phyloP scores from a whole-genome alignment of 192 early-diverging fungal species.

The Entomortierella parvispora region DNA sequence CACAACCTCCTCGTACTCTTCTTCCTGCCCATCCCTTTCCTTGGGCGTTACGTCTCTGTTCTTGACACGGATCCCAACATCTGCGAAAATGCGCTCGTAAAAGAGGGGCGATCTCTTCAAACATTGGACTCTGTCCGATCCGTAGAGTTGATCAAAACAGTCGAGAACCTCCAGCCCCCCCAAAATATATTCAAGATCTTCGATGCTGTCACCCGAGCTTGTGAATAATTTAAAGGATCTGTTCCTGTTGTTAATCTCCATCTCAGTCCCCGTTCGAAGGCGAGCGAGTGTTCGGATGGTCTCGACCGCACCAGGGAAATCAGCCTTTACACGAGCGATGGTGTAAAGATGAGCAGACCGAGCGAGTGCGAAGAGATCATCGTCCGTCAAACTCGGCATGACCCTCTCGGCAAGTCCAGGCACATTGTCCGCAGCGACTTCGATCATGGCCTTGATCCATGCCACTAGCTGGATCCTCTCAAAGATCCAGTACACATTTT shows the following conservation, averaged over 20 bases:
- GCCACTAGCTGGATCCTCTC: slow-evolving; percentile 25
- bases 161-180: slow-evolving; percentile 24
- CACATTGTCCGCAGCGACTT: slow-evolving; percentile 1
- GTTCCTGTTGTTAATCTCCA: neutral
- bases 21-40: neutral
- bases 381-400: slow-evolving; percentile 13
- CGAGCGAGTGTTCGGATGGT: slow-evolving; percentile 16
- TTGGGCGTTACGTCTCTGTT: neutral
- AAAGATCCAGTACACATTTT: slow-evolving; percentile 39
- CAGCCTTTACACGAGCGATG: slow-evolving; percentile 31
- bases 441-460: slow-evolving; percentile 45
- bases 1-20: slow-evolving; percentile 21
- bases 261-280: too few species aligned
- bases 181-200: slow-evolving; percentile 32
- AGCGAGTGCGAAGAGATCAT: slow-evolving; percentile 21
- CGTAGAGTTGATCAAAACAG: slow-evolving; percentile 30
- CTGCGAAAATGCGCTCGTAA: slow-evolving; percentile 23
- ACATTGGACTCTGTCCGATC: slow-evolving; percentile 34
- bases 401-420: slow-evolving; percentile 2
- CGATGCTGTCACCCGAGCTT: slow-evolving; percentile 30
- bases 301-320: slow-evolving; percentile 34
- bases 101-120: slow-evolving; percentile 26
- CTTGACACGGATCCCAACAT: slow-evolving; percentile 10
- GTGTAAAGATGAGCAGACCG: slow-evolving; percentile 26
- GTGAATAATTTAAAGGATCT: slow-evolving; percentile 11